Conservation (phyloP, 352 stramenopile species). For the Globisporangium middletonii region DNA sequence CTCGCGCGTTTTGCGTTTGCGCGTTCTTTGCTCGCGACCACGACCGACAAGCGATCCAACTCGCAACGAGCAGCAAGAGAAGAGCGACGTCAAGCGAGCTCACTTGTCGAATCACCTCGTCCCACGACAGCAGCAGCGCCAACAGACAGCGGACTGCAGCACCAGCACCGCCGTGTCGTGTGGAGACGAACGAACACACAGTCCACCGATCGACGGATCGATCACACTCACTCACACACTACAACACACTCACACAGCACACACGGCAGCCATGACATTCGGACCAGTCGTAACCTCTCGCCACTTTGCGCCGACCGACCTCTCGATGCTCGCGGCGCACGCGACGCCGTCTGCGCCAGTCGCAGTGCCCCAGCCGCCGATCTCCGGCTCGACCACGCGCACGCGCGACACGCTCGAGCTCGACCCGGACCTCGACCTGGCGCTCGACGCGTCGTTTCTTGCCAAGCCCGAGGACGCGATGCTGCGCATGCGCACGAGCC, state of each 20-base stretch:
- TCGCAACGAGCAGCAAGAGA: too few species aligned
- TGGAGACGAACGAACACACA: background rate
- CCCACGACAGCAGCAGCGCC: background rate
- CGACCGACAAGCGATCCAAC: too few species aligned
- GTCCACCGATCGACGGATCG: too few species aligned
- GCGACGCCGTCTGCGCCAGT: background rate
- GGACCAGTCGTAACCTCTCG: background rate
- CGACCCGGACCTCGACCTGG: constrained; percentile 11
- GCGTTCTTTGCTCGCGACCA: too few species aligned
- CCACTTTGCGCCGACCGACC: background rate
- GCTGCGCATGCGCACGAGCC: constrained; percentile 13
- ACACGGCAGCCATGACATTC: constrained; percentile 3
- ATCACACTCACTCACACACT: background rate
- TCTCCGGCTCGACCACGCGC: constrained; percentile 7
- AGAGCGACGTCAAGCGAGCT: background rate
- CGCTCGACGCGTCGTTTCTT: constrained; percentile 14
- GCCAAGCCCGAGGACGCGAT: constrained; percentile 9
- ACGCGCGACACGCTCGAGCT: constrained; percentile 8
- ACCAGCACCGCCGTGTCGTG: too few species aligned
- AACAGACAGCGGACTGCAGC: too few species aligned
- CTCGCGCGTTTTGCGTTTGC: too few species aligned
- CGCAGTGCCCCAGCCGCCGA: constrained; percentile 1
- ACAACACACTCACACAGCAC: background rate
- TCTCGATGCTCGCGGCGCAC: constrained; percentile 3
- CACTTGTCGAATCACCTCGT: constrained; percentile 8